These are phyloP conservation scores for Tricholoma saponaceum DNA, from an alignment of 768 basidiomycete species.

Conservation along the genomic window DNA sequence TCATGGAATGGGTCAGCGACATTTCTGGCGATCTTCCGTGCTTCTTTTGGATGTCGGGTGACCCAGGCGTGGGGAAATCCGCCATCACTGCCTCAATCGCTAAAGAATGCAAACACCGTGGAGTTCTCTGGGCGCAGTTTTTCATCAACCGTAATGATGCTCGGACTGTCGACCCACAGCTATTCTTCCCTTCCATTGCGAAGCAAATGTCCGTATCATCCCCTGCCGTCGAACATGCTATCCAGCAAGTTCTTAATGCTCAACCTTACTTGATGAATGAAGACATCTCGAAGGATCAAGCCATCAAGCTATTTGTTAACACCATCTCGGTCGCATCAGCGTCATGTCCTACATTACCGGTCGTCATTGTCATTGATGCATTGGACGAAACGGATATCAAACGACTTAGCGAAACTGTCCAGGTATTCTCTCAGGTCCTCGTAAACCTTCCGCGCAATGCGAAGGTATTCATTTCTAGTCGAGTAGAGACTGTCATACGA, in stretches of 20 bases:
- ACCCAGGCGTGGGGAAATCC: constrained; percentile 8
- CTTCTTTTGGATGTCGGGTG: constrained; percentile 10
- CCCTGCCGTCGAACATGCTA: neutral
- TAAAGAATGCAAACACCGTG: constrained; percentile 4
- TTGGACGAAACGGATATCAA: constrained; percentile 15
- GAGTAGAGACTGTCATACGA: constrained; percentile 13
- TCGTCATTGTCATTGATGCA: constrained; percentile 16
- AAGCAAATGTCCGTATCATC: constrained; percentile 9
- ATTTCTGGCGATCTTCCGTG: neutral
- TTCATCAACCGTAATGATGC: constrained; percentile 12
- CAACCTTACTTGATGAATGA: constrained; percentile 12
- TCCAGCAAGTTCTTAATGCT: constrained; percentile 3
- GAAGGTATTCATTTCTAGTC: constrained; percentile 17
- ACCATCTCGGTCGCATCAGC: constrained; percentile 3
- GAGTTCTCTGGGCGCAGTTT: constrained; percentile 13
- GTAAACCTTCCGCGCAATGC: neutral
- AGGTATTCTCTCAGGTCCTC: constrained; percentile 8
- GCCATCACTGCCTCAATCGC: constrained; percentile 10
- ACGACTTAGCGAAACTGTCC: constrained; percentile 9
- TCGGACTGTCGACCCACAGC: constrained; percentile 10
- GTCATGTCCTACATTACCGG: constrained; percentile 5
- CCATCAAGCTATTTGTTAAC: constrained; percentile 11
- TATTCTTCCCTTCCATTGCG: constrained; percentile 16
- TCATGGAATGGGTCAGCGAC: neutral
- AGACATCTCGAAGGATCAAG: constrained; percentile 10